Percentiles rank a stretch among this genome's conserved stretches.
phyloP scores from a whole-genome alignment of 768 basidiomycete species.

The Stropharia rugosoannulata region DNA sequence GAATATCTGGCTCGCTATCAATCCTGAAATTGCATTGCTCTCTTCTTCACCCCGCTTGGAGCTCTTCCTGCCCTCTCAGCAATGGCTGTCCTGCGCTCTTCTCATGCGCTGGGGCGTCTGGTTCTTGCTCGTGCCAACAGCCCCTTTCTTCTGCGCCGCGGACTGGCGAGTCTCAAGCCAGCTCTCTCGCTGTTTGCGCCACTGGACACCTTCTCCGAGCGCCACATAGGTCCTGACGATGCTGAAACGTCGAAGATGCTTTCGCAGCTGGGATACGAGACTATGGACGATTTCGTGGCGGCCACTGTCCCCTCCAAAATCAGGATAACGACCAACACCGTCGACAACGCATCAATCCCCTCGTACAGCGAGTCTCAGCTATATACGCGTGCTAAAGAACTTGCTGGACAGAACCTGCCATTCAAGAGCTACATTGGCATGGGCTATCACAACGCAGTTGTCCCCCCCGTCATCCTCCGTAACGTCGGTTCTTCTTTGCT shows the following conservation, averaged over 20 bases:
- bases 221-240: slow-evolving; percentile 92
- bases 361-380: slow-evolving; percentile 88
- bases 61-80: slow-evolving; percentile 12
- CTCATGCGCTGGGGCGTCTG: slow-evolving; percentile 24
- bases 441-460: slow-evolving; percentile 95
- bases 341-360: slow-evolving; percentile 70
- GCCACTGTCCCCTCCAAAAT: slow-evolving; percentile 83
- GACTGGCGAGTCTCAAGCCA: slow-evolving; percentile 61
- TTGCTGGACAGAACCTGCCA: slow-evolving; percentile 77
- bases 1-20: slow-evolving; percentile 16
- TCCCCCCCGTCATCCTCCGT: slow-evolving; percentile 92
- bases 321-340: slow-evolving; percentile 57
- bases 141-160: slow-evolving; percentile 29
- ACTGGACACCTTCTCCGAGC: slow-evolving; percentile 85
- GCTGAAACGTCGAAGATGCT: slow-evolving; percentile 85
- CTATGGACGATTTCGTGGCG: slow-evolving; percentile 85
- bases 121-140: slow-evolving; percentile 14
- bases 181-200: slow-evolving; percentile 73
- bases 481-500: slow-evolving; percentile 50
- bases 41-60: slow-evolving; percentile 18
- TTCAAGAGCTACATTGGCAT: slow-evolving; percentile 97
- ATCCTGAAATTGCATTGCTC: slow-evolving; percentile 13
- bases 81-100: slow-evolving; percentile 33
- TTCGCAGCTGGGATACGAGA: slow-evolving; percentile 73
- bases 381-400: slow-evolving; percentile 64